Percentiles rank a stretch among this genome's conserved stretches.
Evolutionary conservation across 805 yeast genomes (phyloP).

Genomic region (Metschnikowia aberdeeniae): DNA sequence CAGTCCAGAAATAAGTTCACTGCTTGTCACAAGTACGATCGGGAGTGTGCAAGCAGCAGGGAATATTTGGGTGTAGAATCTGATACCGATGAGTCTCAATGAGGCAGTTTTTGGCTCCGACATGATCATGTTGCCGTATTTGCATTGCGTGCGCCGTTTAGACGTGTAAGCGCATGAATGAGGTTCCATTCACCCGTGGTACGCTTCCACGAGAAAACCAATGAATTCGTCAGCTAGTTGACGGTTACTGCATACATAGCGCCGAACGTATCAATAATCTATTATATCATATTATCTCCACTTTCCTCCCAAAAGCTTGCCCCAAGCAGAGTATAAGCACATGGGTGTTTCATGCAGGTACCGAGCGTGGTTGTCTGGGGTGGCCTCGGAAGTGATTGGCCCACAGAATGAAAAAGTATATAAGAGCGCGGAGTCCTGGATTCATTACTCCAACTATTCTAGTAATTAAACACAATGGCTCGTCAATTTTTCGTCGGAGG

Average conservation of each 20-base stretch:
- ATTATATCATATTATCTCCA: not conserved
- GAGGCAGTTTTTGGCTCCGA: not conserved
- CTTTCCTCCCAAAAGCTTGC: not conserved
- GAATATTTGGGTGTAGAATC: constrained; percentile 13
- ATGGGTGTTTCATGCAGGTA: constrained; percentile 3
- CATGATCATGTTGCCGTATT: not conserved
- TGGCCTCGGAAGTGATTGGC: constrained; percentile 11
- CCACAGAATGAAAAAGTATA: constrained; percentile 10
- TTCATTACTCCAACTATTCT: not conserved
- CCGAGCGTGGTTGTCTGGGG: constrained; percentile 7
- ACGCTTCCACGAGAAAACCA: not conserved
- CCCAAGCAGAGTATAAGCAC: constrained; percentile 1
- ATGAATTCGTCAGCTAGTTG: not conserved
- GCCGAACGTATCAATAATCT: not conserved
- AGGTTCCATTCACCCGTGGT: constrained; percentile 1
- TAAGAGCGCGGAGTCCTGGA: constrained; percentile 5
- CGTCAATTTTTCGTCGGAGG: constrained; percentile 98
- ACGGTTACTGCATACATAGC: too few species aligned
- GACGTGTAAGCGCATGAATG: constrained; percentile 4
- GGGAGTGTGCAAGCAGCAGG: constrained; percentile 26
- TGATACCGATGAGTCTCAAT: not conserved
- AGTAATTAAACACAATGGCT: constrained; percentile 45
- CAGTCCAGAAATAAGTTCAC: constrained; percentile 18
- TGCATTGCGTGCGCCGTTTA: not conserved
- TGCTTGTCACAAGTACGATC: constrained; percentile 12